These are phyloP conservation scores for Amanita muscaria DNA, from an alignment of 768 basidiomycete genomes.

Conservation along the genomic window DNA sequence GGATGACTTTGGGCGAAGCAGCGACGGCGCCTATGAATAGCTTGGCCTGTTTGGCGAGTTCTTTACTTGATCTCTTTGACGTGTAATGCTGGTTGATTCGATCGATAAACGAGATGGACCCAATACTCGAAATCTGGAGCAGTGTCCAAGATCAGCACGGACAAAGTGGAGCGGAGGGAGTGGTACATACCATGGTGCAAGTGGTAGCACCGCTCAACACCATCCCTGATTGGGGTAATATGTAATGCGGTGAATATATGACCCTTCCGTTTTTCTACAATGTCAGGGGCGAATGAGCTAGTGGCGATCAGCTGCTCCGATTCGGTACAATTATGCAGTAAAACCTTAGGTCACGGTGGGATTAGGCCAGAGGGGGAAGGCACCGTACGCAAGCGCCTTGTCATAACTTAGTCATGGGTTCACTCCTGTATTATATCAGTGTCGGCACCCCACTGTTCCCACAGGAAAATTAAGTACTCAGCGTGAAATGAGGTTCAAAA, in stretches of 20 bases:
- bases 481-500: too few relatives aligned
- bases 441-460: too few relatives aligned
- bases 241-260: neutral
- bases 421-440: too few relatives aligned
- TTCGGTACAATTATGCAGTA: neutral
- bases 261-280: neutral
- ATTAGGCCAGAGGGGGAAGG: neutral
- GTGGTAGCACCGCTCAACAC: too few relatives aligned
- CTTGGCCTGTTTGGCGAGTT: conserved; percentile 3
- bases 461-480: too few relatives aligned
- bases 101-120: conserved; percentile 6
- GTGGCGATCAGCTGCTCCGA: neutral
- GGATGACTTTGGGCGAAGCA: neutral
- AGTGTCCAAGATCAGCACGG: neutral
- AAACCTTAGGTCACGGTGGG: neutral
- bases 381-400: neutral
- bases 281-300: neutral
- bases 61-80: conserved; percentile 4
- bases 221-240: too few relatives aligned
- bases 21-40: neutral
- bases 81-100: conserved; percentile 1
- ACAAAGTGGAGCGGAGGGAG: neutral
- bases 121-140: conserved; percentile 3
- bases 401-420: neutral
- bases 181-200: neutral